Evolutionary conservation across 2,329 filamentous ascomycete species (phyloP), one percentile per base, ranked within the genome.

Genomic region (Trichophyton simii): DNA sequence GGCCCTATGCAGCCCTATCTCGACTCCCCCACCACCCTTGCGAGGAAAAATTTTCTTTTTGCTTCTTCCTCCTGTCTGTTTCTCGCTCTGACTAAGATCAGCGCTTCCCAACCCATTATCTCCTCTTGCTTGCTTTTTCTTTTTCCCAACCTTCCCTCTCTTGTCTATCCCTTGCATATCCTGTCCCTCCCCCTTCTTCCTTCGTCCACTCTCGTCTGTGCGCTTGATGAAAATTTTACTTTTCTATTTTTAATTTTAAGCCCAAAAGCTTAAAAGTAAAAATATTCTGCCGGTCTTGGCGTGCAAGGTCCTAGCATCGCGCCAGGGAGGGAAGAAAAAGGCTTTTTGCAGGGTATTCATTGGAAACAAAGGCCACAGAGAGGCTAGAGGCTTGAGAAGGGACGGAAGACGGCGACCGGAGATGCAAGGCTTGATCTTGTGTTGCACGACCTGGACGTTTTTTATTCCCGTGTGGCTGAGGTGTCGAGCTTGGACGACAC

Each of bases 201-300:
- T 2, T 18, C 15, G 15, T 18, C 41, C 41, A n/a, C n/a, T 18
- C 18, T 48, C 50, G 50, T 54, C 50, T 54, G 50, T 54, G 50
- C 50, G 50, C 20, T 18, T 48, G n/a, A 20, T 22, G n/a, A 48
- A 18, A 20, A 20, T 48, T 54, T 54, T 34, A 25, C n/a, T 54
- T 52, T 52, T 54, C 50, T 54, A 54, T 54, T 54, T 54, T 54
- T 54, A 54, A 54, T 15, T 54, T 54, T 54, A 54, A 54, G 50
- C 50, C 50, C 50, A 54, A 54, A 54, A 54, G 50, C 9, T 22
- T 54, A 54, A 44, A 44, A 44, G 41, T 44, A 44, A 44, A 44
- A 44, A 54, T 5, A 31, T 54, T 54, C 50, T 54, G 50, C 50
- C 50, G 50, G 50, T 34, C 50, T 54, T 54, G 50, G 50, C 50